Percentiles rank a stretch among this genome's conserved stretches.
Evolutionary conservation across 73 alveolate species (phyloP).

Genomic region (Paramecium bursaria): DNA sequence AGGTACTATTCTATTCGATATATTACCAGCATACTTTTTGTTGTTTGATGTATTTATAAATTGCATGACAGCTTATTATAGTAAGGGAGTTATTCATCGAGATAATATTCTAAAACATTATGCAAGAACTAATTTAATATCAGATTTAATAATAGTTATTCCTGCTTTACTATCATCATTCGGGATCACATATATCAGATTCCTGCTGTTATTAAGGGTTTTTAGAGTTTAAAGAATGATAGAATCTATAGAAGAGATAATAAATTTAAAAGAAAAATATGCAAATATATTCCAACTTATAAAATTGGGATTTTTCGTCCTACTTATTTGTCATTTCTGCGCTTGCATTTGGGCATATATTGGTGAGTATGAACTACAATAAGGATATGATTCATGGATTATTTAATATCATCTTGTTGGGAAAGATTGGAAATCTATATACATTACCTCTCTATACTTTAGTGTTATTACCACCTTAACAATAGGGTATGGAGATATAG

Average conservation of each 20-base stretch:
- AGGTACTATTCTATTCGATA: not conserved
- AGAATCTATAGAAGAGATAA: constrained; percentile 20
- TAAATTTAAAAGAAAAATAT: constrained; percentile 15
- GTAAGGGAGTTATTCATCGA: constrained; percentile 49
- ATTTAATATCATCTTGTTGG: constrained; percentile 13
- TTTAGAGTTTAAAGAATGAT: constrained; percentile 48
- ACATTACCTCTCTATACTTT: constrained; percentile 51
- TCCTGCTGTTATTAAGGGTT: constrained; percentile 8
- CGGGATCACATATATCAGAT: not conserved
- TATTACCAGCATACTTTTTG: constrained; percentile 13
- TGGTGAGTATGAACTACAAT: not conserved
- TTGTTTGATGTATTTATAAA: constrained; percentile 34
- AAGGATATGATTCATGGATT: constrained; percentile 31
- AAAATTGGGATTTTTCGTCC: constrained; percentile 19
- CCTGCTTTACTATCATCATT: constrained; percentile 29
- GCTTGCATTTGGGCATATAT: constrained; percentile 57
- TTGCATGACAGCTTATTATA: constrained; percentile 27
- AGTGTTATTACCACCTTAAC: constrained; percentile 59
- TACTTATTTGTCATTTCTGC: constrained; percentile 48
- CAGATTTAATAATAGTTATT: constrained; percentile 13
- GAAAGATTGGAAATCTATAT: constrained; percentile 41
- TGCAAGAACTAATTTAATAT: not conserved
- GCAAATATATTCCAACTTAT: not conserved
- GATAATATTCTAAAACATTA: constrained; percentile 32
- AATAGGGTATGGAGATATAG: constrained; percentile 70